phyloP scores from a whole-genome alignment of 495 filamentous ascomycete genomes.

The Penicillium flavigenum region DNA sequence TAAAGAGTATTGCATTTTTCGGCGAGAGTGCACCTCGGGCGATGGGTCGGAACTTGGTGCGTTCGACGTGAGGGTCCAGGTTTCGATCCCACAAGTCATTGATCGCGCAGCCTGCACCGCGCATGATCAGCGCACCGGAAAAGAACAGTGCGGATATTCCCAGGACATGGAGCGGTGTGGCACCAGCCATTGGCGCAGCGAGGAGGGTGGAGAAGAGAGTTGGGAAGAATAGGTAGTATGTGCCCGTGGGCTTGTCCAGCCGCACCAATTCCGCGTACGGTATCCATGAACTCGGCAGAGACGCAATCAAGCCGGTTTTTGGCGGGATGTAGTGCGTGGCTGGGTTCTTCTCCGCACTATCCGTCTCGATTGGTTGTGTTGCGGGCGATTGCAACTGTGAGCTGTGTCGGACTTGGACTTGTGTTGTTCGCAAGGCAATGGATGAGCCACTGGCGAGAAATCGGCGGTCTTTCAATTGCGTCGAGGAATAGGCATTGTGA shows the following conservation, averaged over 20 bases:
- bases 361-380: neutral
- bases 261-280: slow-evolving; percentile 93
- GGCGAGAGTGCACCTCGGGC: slow-evolving; percentile 81
- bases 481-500: slow-evolving; percentile 3
- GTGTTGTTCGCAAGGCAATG: slow-evolving; percentile 2
- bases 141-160: slow-evolving; percentile 79
- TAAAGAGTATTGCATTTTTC: slow-evolving; percentile 73
- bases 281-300: slow-evolving; percentile 71
- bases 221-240: slow-evolving; percentile 94
- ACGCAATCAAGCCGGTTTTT: slow-evolving; percentile 71
- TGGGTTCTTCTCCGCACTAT: slow-evolving; percentile 15
- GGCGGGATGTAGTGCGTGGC: slow-evolving; percentile 61
- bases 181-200: slow-evolving; percentile 47
- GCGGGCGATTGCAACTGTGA: slow-evolving; percentile 17
- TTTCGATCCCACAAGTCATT: slow-evolving; percentile 97
- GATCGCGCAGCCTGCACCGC: slow-evolving; percentile 95
- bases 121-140: slow-evolving; percentile 88
- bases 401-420: slow-evolving; percentile 6
- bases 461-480: neutral
- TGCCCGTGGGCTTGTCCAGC: slow-evolving; percentile 91
- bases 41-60: slow-evolving; percentile 85
- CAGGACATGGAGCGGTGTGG: slow-evolving; percentile 62
- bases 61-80: slow-evolving; percentile 84
- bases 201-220: slow-evolving; percentile 85
- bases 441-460: neutral